Evolutionary conservation across 805 yeast species (phyloP).

Genomic region (Priceomyces castillae): DNA sequence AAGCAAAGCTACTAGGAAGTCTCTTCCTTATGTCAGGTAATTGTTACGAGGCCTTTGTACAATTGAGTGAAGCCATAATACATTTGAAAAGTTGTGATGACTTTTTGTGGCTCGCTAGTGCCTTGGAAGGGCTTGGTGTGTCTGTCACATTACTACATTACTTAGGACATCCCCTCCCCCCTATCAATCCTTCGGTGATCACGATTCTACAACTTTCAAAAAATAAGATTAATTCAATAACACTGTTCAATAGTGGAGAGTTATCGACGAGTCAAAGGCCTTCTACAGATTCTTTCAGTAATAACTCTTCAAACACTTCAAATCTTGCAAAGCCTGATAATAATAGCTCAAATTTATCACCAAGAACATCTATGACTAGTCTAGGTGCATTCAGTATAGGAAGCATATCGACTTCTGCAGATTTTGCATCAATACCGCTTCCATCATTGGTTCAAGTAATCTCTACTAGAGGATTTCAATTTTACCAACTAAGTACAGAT

Average conservation of each 20-base stretch:
- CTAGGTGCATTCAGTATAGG: constrained; percentile 18
- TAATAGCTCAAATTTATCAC: constrained; percentile 20
- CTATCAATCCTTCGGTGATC: constrained; percentile 38
- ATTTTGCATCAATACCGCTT: constrained; percentile 24
- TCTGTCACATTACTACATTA: constrained; percentile 59
- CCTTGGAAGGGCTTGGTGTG: constrained; percentile 78
- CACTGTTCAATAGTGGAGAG: constrained; percentile 1
- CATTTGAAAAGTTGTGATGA: constrained; percentile 64
- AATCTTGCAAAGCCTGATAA: constrained; percentile 6
- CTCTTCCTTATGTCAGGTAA: constrained; percentile 80
- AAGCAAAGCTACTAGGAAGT: constrained; percentile 70
- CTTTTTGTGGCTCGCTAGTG: constrained; percentile 82
- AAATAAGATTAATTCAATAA: constrained; percentile 17
- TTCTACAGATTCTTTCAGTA: constrained; percentile 31
- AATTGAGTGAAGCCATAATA: constrained; percentile 70
- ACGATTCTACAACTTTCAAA: constrained; percentile 32
- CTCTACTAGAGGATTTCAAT: constrained; percentile 24
- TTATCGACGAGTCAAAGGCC: constrained; percentile 36
- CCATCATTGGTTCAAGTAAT: constrained; percentile 35
- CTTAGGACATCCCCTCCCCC: constrained; percentile 50
- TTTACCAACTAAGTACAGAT: constrained; percentile 44
- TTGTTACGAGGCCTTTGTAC: constrained; percentile 62
- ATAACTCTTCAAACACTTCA: constrained; percentile 7
- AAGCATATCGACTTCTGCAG: constrained; percentile 21
- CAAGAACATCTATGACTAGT: constrained; percentile 33